These are phyloP conservation scores for Panaeolus cyanescens DNA, from an alignment of 768 basidiomycete genomes.

Conservation along the genomic window DNA sequence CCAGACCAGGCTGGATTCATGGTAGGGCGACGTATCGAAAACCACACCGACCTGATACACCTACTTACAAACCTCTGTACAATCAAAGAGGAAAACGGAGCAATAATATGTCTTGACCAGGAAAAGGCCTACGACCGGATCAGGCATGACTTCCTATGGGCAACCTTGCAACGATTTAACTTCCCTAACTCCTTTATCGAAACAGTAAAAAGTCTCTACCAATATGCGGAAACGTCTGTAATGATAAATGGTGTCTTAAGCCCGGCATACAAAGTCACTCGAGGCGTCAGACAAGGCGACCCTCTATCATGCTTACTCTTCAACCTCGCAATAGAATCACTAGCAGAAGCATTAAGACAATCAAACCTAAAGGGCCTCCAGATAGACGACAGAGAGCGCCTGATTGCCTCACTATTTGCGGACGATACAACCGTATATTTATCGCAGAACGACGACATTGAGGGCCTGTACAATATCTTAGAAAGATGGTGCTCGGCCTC, in stretches of 20 bases:
- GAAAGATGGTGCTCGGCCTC: slow-evolving; percentile 22
- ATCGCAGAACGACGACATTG: slow-evolving; percentile 21
- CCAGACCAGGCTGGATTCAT: slow-evolving; percentile 39
- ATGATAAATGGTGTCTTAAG: slow-evolving; percentile 35
- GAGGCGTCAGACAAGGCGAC: slow-evolving; percentile 35
- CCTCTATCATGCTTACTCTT: slow-evolving; percentile 39
- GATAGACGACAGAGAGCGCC: slow-evolving; percentile 18
- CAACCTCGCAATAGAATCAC: slow-evolving; percentile 42
- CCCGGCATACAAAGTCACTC: slow-evolving; percentile 21
- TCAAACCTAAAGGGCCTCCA: slow-evolving; percentile 29
- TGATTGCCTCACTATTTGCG: slow-evolving; percentile 32
- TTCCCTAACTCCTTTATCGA: slow-evolving; percentile 27
- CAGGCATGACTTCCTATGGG: slow-evolving; percentile 28
- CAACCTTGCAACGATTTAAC: slow-evolving; percentile 15
- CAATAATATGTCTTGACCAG: slow-evolving; percentile 33
- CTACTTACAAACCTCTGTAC: slow-evolving; percentile 24
- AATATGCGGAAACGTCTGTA: slow-evolving; percentile 24
- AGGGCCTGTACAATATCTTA: slow-evolving; percentile 22
- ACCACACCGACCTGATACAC: slow-evolving; percentile 30
- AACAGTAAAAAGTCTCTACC: slow-evolving; percentile 27
- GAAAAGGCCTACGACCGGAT: slow-evolving; percentile 43
- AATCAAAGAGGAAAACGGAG: slow-evolving; percentile 21
- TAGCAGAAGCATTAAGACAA: too few relatives aligned
- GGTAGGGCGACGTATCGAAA: slow-evolving; percentile 22
- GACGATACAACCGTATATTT: slow-evolving; percentile 39